phyloP scores from a whole-genome alignment of 164 flowering plant species.

The Echeveria elegans region DNA sequence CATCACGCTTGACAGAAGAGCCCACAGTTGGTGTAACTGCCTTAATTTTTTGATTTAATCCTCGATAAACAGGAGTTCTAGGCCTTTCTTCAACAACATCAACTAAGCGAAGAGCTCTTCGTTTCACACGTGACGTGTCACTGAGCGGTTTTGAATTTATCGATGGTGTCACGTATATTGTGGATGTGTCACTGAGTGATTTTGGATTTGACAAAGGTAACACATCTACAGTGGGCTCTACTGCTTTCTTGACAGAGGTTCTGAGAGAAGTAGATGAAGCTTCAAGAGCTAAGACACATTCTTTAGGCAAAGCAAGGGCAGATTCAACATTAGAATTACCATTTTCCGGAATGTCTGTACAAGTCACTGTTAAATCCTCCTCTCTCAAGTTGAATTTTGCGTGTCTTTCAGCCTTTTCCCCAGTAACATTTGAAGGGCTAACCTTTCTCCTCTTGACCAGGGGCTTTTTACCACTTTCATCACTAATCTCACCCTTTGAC shows the following conservation, averaged over 20 bases:
- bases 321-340: slow-evolving; percentile 25
- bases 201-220: slow-evolving; percentile 17
- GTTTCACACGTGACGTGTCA: slow-evolving; percentile 25
- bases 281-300: slow-evolving; percentile 38
- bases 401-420: neutral
- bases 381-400: slow-evolving; percentile 15
- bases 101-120: slow-evolving; percentile 55
- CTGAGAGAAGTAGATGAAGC: slow-evolving; percentile 35
- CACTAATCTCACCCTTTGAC: slow-evolving; percentile 21
- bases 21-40: neutral
- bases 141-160: slow-evolving; percentile 18
- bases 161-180: slow-evolving; percentile 19
- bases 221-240: slow-evolving; percentile 20
- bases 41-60: slow-evolving; percentile 22
- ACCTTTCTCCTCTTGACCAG: neutral
- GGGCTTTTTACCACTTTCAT: slow-evolving; percentile 6
- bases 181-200: neutral
- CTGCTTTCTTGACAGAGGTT: slow-evolving; percentile 21
- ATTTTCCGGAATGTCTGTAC: slow-evolving; percentile 17
- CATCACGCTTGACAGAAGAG: neutral
- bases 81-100: slow-evolving; percentile 51
- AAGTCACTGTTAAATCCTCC: slow-evolving; percentile 9
- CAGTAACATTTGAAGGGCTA: neutral
- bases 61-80: slow-evolving; percentile 68
- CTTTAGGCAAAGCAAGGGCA: too few species aligned